phyloP scores from a whole-genome alignment of 176 grass and related monocot genomes.

The Oryza glumipatula region DNA sequence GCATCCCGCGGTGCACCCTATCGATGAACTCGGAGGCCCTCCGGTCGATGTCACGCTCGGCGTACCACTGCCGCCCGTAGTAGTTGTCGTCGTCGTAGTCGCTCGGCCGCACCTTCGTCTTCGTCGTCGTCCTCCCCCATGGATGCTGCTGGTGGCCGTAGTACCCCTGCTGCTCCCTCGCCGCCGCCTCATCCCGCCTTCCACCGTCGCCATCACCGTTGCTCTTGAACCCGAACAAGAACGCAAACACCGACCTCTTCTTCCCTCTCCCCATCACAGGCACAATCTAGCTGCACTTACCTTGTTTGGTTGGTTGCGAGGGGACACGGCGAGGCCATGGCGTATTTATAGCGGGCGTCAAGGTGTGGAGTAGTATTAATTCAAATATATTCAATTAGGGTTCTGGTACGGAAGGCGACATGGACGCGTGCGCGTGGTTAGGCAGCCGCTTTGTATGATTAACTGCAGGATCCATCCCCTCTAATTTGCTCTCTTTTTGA shows the following conservation, averaged over 20 bases:
- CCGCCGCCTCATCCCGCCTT: background rate
- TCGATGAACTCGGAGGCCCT: slow-evolving; percentile 52
- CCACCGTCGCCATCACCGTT: background rate
- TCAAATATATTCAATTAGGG: slow-evolving; percentile 21
- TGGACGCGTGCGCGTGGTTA: slow-evolving; percentile 12
- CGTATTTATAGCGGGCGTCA: slow-evolving; percentile 42
- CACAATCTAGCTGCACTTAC: background rate
- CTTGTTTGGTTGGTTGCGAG: slow-evolving; percentile 31
- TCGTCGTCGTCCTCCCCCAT: slow-evolving; percentile 2
- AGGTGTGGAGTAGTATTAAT: background rate
- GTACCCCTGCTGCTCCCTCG: slow-evolving; percentile 5
- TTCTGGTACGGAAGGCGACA: slow-evolving; percentile 3
- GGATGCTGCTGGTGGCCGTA: background rate
- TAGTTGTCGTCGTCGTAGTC: slow-evolving; percentile 49
- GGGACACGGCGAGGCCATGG: background rate
- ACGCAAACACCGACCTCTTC: slow-evolving; percentile 41
- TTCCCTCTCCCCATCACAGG: slow-evolving; percentile 37
- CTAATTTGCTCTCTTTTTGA: slow-evolving; percentile 41
- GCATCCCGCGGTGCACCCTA: slow-evolving; percentile 46
- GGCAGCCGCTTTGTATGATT: slow-evolving; percentile 47
- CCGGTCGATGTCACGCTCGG: slow-evolving; percentile 46
- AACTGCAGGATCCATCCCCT: background rate
- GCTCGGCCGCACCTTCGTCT: slow-evolving; percentile 45
- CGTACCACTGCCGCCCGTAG: slow-evolving; percentile 42
- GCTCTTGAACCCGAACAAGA: slow-evolving; percentile 33